phyloP scores from a whole-genome alignment of 2,329 filamentous ascomycete species.

The Alternaria panax region DNA sequence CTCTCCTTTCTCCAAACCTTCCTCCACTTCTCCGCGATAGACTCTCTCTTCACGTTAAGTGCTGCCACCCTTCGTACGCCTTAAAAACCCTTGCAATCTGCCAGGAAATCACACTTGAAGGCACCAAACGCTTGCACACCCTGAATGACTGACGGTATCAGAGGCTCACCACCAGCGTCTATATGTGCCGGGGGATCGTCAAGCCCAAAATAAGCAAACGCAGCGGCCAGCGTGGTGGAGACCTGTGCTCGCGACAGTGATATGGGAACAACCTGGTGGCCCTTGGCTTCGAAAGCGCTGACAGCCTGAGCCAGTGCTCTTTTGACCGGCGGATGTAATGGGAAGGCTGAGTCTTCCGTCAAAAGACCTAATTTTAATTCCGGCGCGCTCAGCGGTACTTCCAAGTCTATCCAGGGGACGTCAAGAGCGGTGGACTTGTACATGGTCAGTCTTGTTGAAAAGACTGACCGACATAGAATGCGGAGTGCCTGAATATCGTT shows the following conservation, averaged over 20 bases:
- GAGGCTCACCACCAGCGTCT: constrained; percentile 2
- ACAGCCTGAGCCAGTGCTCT: constrained; percentile 6
- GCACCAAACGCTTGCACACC: background rate
- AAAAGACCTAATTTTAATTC: constrained; percentile 12
- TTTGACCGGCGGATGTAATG: constrained; percentile 13
- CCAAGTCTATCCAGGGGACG: constrained; percentile 6
- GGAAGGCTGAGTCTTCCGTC: constrained; percentile 8
- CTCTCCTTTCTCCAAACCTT: constrained; percentile 6
- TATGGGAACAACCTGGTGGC: constrained; percentile 4
- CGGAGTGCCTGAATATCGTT: constrained; percentile 6
- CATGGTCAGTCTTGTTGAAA: constrained; percentile 5
- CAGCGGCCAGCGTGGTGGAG: background rate
- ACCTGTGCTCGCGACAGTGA: constrained; percentile 1
- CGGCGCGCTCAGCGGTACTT: background rate
- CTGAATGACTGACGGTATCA: constrained; percentile 4
- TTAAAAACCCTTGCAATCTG: background rate
- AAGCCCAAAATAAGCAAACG: constrained; percentile 6
- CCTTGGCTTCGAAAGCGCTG: constrained; percentile 1
- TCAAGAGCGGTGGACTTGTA: constrained; percentile 8
- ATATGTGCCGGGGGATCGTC: background rate
- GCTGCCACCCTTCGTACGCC: constrained; percentile 5
- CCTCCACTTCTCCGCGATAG: constrained; percentile 5
- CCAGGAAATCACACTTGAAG: background rate
- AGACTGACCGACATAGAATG: constrained; percentile 1
- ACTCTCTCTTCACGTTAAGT: constrained; percentile 8